Evolutionary conservation across 2,329 filamentous ascomycete species (phyloP).

Genomic region (Talaromyces sp.): DNA sequence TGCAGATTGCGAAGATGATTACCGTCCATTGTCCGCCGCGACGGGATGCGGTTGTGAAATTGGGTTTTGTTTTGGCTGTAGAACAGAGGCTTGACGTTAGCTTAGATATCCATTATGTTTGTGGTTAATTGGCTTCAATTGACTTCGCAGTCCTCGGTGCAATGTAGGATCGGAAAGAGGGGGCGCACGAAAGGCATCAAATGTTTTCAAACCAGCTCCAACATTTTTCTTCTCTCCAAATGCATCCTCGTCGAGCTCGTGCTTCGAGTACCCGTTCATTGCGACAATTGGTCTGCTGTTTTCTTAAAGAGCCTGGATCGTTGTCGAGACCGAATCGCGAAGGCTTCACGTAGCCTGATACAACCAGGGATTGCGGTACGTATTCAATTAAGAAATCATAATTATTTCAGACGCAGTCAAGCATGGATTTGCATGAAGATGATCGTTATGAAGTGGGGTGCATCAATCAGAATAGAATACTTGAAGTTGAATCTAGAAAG

Average conservation of each 20-base stretch:
- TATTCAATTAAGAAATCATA: conserved; percentile 17
- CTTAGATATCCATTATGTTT: not conserved
- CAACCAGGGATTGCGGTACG: conserved; percentile 22
- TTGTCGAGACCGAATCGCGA: conserved; percentile 15
- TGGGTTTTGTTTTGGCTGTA: conserved; percentile 91
- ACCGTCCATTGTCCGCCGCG: conserved; percentile 94
- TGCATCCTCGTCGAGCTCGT: conserved; percentile 70
- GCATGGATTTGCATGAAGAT: not conserved
- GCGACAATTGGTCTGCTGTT: conserved; percentile 22
- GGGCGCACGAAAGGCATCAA: conserved; percentile 93
- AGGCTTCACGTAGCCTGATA: conserved; percentile 27
- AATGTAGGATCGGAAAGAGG: not conserved
- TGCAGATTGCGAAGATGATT: conserved; percentile 70
- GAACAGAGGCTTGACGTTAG: not conserved
- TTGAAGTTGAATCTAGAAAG: not conserved
- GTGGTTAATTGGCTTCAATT: not conserved
- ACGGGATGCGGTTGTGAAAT: conserved; percentile 80
- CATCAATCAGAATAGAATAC: not conserved
- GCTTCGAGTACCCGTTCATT: conserved; percentile 79
- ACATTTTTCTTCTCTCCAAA: conserved; percentile 70
- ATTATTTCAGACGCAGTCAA: not conserved
- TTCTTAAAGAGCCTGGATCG: not conserved
- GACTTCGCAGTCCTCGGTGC: not conserved
- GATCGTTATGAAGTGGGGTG: too few relatives aligned
- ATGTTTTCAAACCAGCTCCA: conserved; percentile 66